These are phyloP conservation scores for Diddensiella santjacobensis DNA, from an alignment of 805 yeast species.

Conservation along the genomic window DNA sequence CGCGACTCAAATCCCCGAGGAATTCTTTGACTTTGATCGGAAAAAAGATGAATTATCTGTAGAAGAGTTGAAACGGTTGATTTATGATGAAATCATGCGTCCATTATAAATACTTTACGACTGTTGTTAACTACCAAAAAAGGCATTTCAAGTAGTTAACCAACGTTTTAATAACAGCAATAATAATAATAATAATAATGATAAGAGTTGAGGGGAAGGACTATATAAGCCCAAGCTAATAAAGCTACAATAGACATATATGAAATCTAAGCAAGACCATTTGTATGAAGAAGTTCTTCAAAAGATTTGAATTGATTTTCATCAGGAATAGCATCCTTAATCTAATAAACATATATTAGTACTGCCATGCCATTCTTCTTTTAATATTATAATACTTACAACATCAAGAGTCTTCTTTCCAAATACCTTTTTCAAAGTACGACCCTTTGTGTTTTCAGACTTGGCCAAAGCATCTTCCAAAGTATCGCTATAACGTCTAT, in stretches of 20 bases:
- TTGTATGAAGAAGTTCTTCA: conserved; percentile 19
- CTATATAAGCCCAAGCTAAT: conserved; percentile 1
- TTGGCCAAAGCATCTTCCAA: conserved; percentile 26
- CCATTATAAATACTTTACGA: conserved; percentile 7
- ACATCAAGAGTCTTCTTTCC: conserved; percentile 26
- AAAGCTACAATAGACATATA: neutral
- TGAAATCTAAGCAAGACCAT: conserved; percentile 16
- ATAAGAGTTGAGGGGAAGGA: too few species aligned
- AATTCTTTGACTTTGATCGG: conserved; percentile 85
- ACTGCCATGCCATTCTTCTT: neutral
- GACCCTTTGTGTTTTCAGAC: conserved; percentile 27
- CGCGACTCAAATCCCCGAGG: conserved; percentile 76
- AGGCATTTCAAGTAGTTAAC: too few species aligned
- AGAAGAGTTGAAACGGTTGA: conserved; percentile 69
- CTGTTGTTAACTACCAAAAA: too few species aligned
- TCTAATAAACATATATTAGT: conserved; percentile 4
- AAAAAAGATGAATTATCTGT: conserved; percentile 73
- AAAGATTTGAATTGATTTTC: conserved; percentile 18
- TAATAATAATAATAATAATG: too few species aligned
- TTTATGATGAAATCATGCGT: conserved; percentile 74
- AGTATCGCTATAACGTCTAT: conserved; percentile 20
- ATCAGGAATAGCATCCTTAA: conserved; percentile 18
- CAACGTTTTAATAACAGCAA: too few species aligned
- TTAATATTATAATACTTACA: conserved; percentile 6
- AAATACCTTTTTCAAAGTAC: conserved; percentile 27